Percentiles rank a stretch among this genome's conserved stretches.
Conservation (phyloP, 1,284 basidiomycete genomes). For the Volvariella surrecta region DNA sequence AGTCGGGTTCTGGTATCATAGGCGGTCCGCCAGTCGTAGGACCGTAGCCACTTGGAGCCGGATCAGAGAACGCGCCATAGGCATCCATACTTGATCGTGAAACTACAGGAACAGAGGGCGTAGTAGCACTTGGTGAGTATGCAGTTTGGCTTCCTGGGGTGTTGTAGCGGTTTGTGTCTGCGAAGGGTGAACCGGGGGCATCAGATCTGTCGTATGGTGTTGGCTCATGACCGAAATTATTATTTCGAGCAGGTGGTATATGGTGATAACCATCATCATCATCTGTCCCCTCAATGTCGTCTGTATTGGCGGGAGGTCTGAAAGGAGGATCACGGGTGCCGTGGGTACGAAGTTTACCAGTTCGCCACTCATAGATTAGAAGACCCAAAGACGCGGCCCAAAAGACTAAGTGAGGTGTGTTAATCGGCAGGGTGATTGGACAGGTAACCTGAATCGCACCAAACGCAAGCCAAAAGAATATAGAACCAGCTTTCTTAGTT, state of each 20-base stretch:
- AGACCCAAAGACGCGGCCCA: constrained; percentile 59
- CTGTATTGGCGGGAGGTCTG: constrained; percentile 32
- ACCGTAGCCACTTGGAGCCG: constrained; percentile 59
- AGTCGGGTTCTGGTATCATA: constrained; percentile 27
- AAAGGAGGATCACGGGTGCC: constrained; percentile 66
- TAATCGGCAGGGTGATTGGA: constrained; percentile 7
- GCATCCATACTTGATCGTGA: constrained; percentile 72
- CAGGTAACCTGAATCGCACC: constrained; percentile 26
- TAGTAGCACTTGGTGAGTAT: constrained; percentile 20
- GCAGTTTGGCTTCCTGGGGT: constrained; percentile 23
- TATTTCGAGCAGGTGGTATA: constrained; percentile 32
- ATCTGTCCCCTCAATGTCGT: constrained; percentile 42
- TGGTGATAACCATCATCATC: constrained; percentile 40
- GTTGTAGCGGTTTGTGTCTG: constrained; percentile 41
- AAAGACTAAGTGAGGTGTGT: constrained; percentile 33
- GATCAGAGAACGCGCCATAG: constrained; percentile 83
- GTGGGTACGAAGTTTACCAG: constrained; percentile 40
- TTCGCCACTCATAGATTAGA: constrained; percentile 65
- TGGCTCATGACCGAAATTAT: constrained; percentile 8
- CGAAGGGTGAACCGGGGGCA: constrained; percentile 38
- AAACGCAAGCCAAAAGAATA: constrained; percentile 85
- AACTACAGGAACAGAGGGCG: constrained; percentile 19
- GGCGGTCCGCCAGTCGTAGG: constrained; percentile 17
- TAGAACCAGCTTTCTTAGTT: constrained; percentile 80
- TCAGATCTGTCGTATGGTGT: constrained; percentile 28